A percentile compares a stretch with the other conserved stretches of the same genome.
Conservation (phyloP, 2,329 filamentous ascomycete species). For the Elsinoe ampelina region DNA sequence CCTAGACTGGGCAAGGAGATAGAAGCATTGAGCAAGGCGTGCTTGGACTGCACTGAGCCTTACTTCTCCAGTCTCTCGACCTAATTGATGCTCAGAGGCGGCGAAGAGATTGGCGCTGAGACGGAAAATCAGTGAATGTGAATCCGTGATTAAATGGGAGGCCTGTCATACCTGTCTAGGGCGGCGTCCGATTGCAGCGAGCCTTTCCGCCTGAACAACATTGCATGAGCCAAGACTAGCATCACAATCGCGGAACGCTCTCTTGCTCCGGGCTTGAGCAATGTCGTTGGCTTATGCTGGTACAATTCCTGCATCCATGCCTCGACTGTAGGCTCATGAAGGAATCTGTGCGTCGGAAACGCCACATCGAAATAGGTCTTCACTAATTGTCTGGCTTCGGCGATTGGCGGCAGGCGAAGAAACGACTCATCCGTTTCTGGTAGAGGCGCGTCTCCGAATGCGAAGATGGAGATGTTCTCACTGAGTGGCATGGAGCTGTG, state of each 20-base stretch:
- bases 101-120: constrained; percentile 1
- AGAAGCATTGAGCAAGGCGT: constrained; percentile 17
- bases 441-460: constrained; percentile 10
- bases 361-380: constrained; percentile 11
- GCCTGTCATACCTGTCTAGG: neutral
- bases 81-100: neutral
- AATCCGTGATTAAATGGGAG: neutral
- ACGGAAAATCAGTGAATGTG: neutral
- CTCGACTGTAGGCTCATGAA: constrained; percentile 7
- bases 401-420: neutral
- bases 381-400: neutral
- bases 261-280: neutral
- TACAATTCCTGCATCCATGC: constrained; percentile 1
- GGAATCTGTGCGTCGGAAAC: constrained; percentile 6
- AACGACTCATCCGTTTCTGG: neutral
- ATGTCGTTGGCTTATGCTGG: neutral
- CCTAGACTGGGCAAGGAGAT: constrained; percentile 16
- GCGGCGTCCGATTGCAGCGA: neutral
- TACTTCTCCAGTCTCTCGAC: constrained; percentile 14
- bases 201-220: neutral
- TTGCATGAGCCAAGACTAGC: constrained; percentile 3
- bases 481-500: neutral
- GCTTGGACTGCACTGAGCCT: constrained; percentile 17
- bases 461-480: constrained; percentile 3
- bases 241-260: neutral